Evolutionary conservation across 2,329 filamentous ascomycete genomes (phyloP).

Genomic region (Colletotrichum theobromicola): DNA sequence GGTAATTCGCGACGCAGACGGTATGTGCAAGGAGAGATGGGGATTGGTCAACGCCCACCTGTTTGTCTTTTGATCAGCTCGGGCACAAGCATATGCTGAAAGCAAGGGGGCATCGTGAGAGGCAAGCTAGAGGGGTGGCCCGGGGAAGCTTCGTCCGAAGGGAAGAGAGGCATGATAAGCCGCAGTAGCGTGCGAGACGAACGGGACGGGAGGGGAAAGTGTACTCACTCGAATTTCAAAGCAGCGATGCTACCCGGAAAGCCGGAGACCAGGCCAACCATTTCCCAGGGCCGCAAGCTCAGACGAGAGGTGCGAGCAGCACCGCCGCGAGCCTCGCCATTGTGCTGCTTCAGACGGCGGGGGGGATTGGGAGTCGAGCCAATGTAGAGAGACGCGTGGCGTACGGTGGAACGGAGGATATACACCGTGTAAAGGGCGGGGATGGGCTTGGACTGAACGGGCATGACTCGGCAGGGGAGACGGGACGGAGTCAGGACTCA

Average conservation of each 20-base stretch:
- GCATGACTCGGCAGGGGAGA: conserved; percentile 37
- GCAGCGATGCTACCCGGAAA: conserved; percentile 89
- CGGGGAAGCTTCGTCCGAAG: conserved; percentile 9
- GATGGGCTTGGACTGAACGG: conserved; percentile 61
- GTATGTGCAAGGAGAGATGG: conserved; percentile 80
- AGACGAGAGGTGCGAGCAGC: conserved; percentile 75
- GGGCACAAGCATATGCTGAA: not conserved
- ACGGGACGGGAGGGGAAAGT: not conserved
- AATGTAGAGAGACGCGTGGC: conserved; percentile 78
- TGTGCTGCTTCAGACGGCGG: conserved; percentile 87
- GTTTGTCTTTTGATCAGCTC: not conserved
- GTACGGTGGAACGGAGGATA: conserved; percentile 82
- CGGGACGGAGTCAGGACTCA: conserved; percentile 6
- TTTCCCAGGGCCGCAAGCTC: conserved; percentile 85
- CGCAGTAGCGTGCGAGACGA: not conserved
- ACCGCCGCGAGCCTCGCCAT: conserved; percentile 82
- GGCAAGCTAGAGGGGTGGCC: not conserved
- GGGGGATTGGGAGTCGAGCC: conserved; percentile 91
- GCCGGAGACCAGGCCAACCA: conserved; percentile 84
- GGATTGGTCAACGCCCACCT: conserved; percentile 95
- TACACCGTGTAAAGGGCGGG: conserved; percentile 95
- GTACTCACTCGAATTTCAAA: conserved; percentile 83
- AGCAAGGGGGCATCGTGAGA: not conserved
- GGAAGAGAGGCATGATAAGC: not conserved
- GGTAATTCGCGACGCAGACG: conserved; percentile 64